Percentiles rank a stretch among this genome's conserved stretches.
phyloP scores from a whole-genome alignment of 1,284 basidiomycete genomes.

The Malassezia japonica region DNA sequence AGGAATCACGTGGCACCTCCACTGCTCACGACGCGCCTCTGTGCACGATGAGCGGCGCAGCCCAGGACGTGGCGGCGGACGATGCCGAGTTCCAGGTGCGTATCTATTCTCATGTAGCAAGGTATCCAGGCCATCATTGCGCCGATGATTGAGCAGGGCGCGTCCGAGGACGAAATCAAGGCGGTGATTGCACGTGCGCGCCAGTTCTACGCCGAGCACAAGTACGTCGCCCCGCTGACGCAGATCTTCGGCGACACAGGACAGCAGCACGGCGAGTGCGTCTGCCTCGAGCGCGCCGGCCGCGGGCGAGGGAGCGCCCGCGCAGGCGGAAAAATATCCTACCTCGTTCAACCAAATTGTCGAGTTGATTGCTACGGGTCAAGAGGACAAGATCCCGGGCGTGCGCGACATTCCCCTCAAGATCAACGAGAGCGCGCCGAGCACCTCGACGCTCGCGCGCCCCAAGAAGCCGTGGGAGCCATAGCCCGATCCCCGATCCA shows the following conservation, averaged over 20 bases:
- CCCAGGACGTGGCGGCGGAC: not conserved
- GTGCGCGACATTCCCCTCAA: constrained; percentile 41
- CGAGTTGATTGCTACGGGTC: constrained; percentile 43
- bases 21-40: too few relatives aligned
- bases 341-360: constrained; percentile 41
- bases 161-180: constrained; percentile 21
- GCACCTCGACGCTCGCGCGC: constrained; percentile 23
- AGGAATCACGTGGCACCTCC: constrained; percentile 2
- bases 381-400: constrained; percentile 40
- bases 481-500: too few relatives aligned
- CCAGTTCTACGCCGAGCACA: constrained; percentile 23
- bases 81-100: constrained; percentile 14
- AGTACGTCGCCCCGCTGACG: not conserved
- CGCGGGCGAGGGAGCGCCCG: not conserved
- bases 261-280: not conserved
- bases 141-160: constrained; percentile 24
- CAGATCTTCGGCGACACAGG: not conserved
- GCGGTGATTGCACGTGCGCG: constrained; percentile 24
- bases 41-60: not conserved
- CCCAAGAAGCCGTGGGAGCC: constrained; percentile 40
- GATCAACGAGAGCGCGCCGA: constrained; percentile 36
- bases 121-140: constrained; percentile 29
- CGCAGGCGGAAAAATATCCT: constrained; percentile 25
- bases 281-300: not conserved
- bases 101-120: not conserved